Base-by-base conservation (phyloP, 257 asterid genomes). In the Penstemon newberryi region DNA sequence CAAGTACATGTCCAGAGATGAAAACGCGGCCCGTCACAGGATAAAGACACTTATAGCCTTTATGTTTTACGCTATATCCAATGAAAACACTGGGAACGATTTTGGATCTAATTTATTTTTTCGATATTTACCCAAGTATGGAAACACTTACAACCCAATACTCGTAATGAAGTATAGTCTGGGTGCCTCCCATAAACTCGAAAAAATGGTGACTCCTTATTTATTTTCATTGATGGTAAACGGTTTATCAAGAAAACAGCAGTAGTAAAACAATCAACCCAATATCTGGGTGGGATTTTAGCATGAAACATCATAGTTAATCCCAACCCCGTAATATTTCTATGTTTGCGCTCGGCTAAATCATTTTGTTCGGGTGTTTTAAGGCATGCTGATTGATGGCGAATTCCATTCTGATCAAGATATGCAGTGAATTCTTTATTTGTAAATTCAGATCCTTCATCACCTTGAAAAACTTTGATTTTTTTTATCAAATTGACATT, bases 71-170 rank as follows among this genome's bases (percentile, higher is more conserved):
- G 40, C 9, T 57, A 10, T 33, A 10, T 3, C 44, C 42, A 9
- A 57, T 57, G 8, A 12, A 49, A 49, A 49, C 54, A 10, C 54
- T 12, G 3, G 54, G 54, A 49, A 49, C 1, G 54, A 49, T 10
- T 49, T 49, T 37, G 49, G 36, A 3, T 40, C 33, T 15, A 8
- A 60, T 60, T 42, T 60, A 11, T 50, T 60, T 19, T 60, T 50
- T 2, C 13, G 19, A 11, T 68, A 68, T 40, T 67, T 49, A 54
- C 56, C 25, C 46, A 68, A 43, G 13, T 68, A 68, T 15, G 73
- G 73, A 44, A 68, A 5, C 57, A 68, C 56, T 25, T 67, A n/a
- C 65, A 40, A 43, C 73, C 73, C 13, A 68, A 44, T 56, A 68
- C 60, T 56, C 60, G 4, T 2, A 11, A 56, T 44, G 47, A 45